Conservation (phyloP, 2,329 filamentous ascomycete genomes). For the Fonsecaea pedrosoi region DNA sequence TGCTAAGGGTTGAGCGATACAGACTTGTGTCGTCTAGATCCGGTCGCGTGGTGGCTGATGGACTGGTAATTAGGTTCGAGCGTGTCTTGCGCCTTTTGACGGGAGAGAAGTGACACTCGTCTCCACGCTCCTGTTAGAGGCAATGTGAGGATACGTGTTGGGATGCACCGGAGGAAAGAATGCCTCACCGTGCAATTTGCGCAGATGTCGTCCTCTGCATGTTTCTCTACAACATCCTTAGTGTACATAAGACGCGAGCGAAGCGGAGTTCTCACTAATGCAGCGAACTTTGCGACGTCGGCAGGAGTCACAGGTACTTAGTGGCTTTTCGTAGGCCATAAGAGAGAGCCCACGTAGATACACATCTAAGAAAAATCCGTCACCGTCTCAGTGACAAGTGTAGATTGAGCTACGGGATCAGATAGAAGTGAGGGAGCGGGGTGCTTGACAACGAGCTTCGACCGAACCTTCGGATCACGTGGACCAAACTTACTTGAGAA, state of each 20-base stretch:
- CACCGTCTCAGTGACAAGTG: background rate
- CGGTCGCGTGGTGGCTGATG: background rate
- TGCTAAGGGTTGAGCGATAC: constrained; percentile 12
- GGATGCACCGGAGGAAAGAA: background rate
- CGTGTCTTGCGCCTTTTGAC: constrained; percentile 28
- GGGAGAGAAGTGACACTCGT: constrained; percentile 37
- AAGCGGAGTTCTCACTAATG: constrained; percentile 42
- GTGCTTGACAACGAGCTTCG: background rate
- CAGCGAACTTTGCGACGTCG: constrained; percentile 52
- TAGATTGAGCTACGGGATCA: background rate
- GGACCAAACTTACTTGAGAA: background rate
- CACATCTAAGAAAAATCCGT: background rate
- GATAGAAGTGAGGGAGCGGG: background rate
- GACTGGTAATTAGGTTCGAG: constrained; percentile 28
- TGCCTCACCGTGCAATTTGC: constrained; percentile 42
- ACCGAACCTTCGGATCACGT: background rate
- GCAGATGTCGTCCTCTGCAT: constrained; percentile 33
- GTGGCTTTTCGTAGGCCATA: constrained; percentile 4
- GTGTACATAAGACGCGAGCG: constrained; percentile 20
- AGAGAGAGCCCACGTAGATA: background rate
- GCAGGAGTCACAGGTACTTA: constrained; percentile 48
- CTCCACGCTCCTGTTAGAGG: constrained; percentile 34
- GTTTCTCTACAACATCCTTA: constrained; percentile 13
- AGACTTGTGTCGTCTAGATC: constrained; percentile 14
- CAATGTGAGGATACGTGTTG: background rate